Base-by-base conservation (phyloP, 78 protist species). In the Dictyostelium capitatum region DNA sequence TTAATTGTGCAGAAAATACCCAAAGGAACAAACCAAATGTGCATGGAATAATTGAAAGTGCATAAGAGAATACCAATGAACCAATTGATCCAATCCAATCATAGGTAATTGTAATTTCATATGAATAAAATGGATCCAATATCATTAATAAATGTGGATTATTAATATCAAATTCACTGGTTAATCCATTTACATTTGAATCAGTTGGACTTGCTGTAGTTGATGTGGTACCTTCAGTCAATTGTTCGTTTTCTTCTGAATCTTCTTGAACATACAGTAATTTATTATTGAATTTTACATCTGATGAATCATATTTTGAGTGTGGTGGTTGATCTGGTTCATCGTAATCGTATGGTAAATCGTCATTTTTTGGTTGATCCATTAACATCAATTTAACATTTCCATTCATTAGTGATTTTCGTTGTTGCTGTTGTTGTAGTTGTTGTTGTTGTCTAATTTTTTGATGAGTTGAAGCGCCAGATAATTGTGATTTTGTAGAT, bases 51-150 rank as follows among this genome's bases (percentile, higher is more conserved):
- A 87, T 6, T 47, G 85, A 59, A 51, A 77, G 43, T 53, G 81
- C 72, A 77, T 77, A 64, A 2, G 83, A 64, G 51, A 87, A 77
- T 7, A 87, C 65, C 20, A 77, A 25, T 25, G 83, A 28, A 3
- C 93, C 93, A 30, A 87, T 87, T 3, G 62, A 28, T 47, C 85
- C 84, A 37, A 74, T 17, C 48, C 69, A 62, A 50, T 87, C 93
- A 64, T 41, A 77, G 0, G 51, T 50, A 8, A 87, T 72, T 0
- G 57, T 17, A 3, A 87, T 80, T 41, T 87, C 93, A 50, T 87
- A 87, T 9, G 93, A 74, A 19, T 17, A 59, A 53, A 53, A 87
- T 46, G 93, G 93, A 65, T 87, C 93, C 1, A 87, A 32, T 28
- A 64, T 37, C 93, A 77, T 65, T 2, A 77, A 48, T 11, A 87